Base-by-base conservation (phyloP, 331 rosid species). In the Malus hybrid region DNA sequence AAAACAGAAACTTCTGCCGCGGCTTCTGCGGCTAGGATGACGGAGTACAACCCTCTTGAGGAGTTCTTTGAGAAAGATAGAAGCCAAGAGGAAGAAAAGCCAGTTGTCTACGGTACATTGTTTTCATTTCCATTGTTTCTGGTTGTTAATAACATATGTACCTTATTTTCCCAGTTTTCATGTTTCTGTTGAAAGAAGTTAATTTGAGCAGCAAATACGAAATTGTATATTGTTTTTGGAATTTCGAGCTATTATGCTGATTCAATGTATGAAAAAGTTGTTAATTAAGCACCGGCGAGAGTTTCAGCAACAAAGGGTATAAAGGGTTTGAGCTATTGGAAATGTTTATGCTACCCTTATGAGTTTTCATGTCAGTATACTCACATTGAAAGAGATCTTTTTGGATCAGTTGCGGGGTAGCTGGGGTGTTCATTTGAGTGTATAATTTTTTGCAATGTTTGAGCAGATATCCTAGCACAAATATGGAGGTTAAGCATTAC, bases 41-140 rank as follows among this genome's bases (percentile, higher is more conserved):
- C 36, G 29, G 75, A 22, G 5, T 50, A 77, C 36, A 94, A 94
- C 73, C 97, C 97, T 61, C 97, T 94, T 52, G 82, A 89, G 62
- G 91, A 87, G 77, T 88, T 94, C 76, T 94, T 91, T 67, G 98
- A 94, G 87, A 77, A 32, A 36, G 93, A 88, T 50, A 86, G 93
- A 84, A 82, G 82, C 70, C 20, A 71, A 29, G 97, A 94, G 0
- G 90, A 87, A 42, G 98, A 87, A 9, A 84, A 86, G 74, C 96
- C 98, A 8, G 87, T 89, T 78, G 90, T 87, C 56, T 94, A 91
- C 67, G 98, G 98, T 94, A 86, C 69, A 24, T 22, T 19, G 48
- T 60, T 67, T 44, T 71, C 73, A 3, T 46, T 79, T 84, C 33
- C 69, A 4, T 46, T 65, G 31, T 28, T 70, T 77, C 36, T 31